Evolutionary conservation across 495 filamentous ascomycete species (phyloP).

Genomic region (Hypoxylon subgilvum): DNA sequence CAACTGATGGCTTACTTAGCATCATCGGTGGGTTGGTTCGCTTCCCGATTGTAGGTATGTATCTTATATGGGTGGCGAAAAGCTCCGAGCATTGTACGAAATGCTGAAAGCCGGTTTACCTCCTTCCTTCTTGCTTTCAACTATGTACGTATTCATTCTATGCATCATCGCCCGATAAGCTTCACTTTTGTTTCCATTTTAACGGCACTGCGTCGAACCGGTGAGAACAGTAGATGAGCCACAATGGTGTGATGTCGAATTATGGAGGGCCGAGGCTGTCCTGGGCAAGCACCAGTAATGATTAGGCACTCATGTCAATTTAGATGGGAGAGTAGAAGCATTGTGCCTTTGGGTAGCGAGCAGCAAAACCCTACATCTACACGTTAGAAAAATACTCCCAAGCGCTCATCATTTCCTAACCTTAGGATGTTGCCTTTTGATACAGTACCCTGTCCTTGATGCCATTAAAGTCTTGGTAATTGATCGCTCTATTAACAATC

Average conservation of each 20-base stretch:
- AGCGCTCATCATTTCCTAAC: too few relatives aligned
- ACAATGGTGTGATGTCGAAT: constrained; percentile 4
- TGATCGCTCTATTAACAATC: too few relatives aligned
- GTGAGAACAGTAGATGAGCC: constrained; percentile 1
- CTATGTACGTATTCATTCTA: too few relatives aligned
- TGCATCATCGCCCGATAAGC: constrained; percentile 1
- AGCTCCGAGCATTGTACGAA: too few relatives aligned
- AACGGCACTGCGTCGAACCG: constrained; percentile 2
- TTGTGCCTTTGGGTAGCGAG: constrained; percentile 7
- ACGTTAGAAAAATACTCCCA: too few relatives aligned
- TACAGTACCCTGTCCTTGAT: too few relatives aligned
- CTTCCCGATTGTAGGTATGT: constrained; percentile 19
- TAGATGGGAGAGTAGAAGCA: constrained; percentile 3
- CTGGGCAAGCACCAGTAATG: constrained; percentile 21
- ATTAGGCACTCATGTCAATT: constrained; percentile 11
- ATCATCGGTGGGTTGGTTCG: constrained; percentile 21
- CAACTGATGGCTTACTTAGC: not conserved
- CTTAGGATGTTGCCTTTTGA: too few relatives aligned
- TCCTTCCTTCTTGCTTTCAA: not conserved
- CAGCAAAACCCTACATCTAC: constrained; percentile 3
- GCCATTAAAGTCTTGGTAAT: too few relatives aligned
- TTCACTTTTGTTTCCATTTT: not conserved
- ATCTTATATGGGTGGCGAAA: not conserved
- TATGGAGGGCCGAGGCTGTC: constrained; percentile 10
- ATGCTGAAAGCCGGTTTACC: too few relatives aligned